Base-by-base conservation (phyloP, 495 filamentous ascomycete species). In the Tetracladium marchalianum region DNA sequence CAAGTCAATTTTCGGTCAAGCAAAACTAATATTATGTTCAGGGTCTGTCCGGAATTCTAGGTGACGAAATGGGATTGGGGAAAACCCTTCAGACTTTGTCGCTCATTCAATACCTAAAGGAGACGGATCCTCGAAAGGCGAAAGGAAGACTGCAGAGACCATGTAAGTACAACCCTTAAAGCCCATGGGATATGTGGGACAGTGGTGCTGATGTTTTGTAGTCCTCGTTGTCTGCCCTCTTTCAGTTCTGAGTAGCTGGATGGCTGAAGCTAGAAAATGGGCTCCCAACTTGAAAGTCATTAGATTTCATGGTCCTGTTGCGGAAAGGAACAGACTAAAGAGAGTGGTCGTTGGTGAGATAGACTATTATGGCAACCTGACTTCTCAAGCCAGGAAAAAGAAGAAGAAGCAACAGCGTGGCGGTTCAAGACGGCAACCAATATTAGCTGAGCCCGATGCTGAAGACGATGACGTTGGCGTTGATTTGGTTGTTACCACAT, bases 61-160 rank as follows among this genome's bases (percentile, higher is more conserved):
- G 86, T 18, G 90, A 96, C 59, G 90, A 96, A 54, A 96, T 96
- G 90, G 90, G 90, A 3, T 66, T 96, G 6, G 90, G 90, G 11
- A 96, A 97, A 64, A 96, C 90, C 1, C 71, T 96, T 10, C 87
- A 95, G 58, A 78, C 87, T 31, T 89, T 95, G 41, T 82, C 85
- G 32, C 62, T 95, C 33, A 74, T 81, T 32, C 72, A 84, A 92
- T 46, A 63, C 84, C 52, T 76, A 76, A 13, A 69, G 62, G 37
- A 76, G 71, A 18, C 62, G 67, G 27, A 78, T 71, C 33, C 69
- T 69, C 35, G 90, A 85, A 1, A 69, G 90, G 37, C 53, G 1
- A 41, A 16, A 27, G 53, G 53, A 24, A 40, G 43, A 35, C 40
- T 50, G 8, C 56, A 55, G 39, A 44, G 56, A 11, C 56, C 56